phyloP scores from a whole-genome alignment of 352 stramenopile genomes.

The Phytopythium aichiense region DNA sequence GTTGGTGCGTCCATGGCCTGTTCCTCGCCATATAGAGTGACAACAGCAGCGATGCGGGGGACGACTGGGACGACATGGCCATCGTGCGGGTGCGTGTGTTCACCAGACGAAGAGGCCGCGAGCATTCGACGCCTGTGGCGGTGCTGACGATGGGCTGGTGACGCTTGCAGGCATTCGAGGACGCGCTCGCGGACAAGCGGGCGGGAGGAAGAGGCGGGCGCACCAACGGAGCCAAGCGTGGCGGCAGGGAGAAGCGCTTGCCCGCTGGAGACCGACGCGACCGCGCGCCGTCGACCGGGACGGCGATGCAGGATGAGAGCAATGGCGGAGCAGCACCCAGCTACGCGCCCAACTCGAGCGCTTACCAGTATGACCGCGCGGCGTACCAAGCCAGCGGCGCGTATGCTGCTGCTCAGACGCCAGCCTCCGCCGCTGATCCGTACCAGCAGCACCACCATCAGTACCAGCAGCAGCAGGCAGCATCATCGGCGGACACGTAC shows the following conservation, averaged over 20 bases:
- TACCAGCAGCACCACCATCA: conserved; percentile 11
- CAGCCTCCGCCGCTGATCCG: not conserved
- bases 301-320: not conserved
- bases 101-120: not conserved
- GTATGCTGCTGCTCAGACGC: not conserved
- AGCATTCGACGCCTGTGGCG: not conserved
- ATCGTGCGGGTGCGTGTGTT: conserved; percentile 50
- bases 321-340: not conserved
- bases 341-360: not conserved
- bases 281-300: not conserved
- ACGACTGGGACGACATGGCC: conserved; percentile 82
- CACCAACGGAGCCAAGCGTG: conserved; percentile 12
- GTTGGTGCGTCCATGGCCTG: not conserved
- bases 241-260: not conserved
- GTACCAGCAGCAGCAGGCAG: conserved; percentile 10
- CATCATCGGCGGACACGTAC: conserved; percentile 35
- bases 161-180: conserved; percentile 65
- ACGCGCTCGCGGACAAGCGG: conserved; percentile 49
- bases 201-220: conserved; percentile 10
- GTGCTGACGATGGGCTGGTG: not conserved
- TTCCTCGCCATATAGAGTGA: not conserved
- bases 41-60: conserved; percentile 36
- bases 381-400: not conserved
- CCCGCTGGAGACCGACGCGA: not conserved
- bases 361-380: not conserved